Evolutionary conservation across 2,329 filamentous ascomycete genomes (phyloP), one percentile per base, ranked within the genome.

Genomic region (Knoxdaviesia proteae): DNA sequence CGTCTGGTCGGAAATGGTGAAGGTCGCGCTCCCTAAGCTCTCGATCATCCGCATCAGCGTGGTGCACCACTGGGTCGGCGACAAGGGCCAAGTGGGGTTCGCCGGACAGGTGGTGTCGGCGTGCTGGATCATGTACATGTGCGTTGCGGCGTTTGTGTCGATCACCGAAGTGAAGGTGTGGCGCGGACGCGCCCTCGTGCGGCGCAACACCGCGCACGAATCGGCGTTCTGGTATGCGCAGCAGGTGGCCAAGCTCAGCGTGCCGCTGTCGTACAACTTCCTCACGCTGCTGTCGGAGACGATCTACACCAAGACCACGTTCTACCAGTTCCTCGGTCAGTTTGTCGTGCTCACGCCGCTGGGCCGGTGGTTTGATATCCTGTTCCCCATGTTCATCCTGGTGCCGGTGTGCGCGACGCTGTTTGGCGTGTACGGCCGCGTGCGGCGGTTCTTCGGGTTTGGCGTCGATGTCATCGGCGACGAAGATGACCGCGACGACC

Each of bases 111-210:
- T 86, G 38, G 79, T 88, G 40, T 82, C 88, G 1, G 78, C 84
- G 2, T 64, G 75, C 9, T 98, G 90, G 90, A 78, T 98, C 47
- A 68, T 87, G 45, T 98, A 98, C 64, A 98, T 98, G 90, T 93
- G 83, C 57, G 69, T 81, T 9, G 86, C 86, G 39, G 84, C 90
- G 5, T 71, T 96, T 41, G 81, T 76, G 45, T 87, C 86, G 6
- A 78, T 98, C 53, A 84, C 80, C 9, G 84, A 94, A 55, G 84
- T 94, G 51, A 92, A 90, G 54, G 86, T 94, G n/a, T 98, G 90
- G 90, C 82, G 90, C 44, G 90, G 92, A 40, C 77, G 90, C 34
- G 88, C 90, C 0, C 67, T 98, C 5, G 88, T 96, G 39, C 76
- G 74, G 46, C 77, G 90, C 45, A 90, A 93, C 54, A 98, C 90